phyloP scores from a whole-genome alignment of 192 early-diverging fungal genomes.

The Thoreauomyces humboldtii region DNA sequence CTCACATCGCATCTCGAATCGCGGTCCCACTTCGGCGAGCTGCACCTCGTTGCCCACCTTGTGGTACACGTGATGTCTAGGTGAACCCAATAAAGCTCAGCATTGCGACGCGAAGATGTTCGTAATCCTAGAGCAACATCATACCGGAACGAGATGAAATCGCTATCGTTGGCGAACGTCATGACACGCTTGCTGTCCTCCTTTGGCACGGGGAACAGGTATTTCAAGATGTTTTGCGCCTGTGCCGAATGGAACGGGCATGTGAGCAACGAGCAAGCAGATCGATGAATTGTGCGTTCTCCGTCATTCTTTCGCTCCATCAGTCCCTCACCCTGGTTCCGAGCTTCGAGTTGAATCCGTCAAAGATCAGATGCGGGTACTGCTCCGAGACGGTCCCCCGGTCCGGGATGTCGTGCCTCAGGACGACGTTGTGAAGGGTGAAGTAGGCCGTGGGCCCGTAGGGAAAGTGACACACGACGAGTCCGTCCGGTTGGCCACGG shows the following conservation, averaged over 20 bases:
- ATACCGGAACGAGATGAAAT: slow-evolving; percentile 92
- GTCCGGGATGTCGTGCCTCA: slow-evolving; percentile 96
- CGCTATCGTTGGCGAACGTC: slow-evolving; percentile 94
- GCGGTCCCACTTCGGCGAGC: slow-evolving; percentile 94
- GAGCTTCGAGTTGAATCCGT: slow-evolving; percentile 88
- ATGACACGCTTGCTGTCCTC: slow-evolving; percentile 93
- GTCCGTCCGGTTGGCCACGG: slow-evolving; percentile 93
- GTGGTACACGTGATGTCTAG: slow-evolving; percentile 93
- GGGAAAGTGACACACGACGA: slow-evolving; percentile 93
- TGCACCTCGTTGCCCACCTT: slow-evolving; percentile 90
- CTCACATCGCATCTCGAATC: slow-evolving; percentile 94
- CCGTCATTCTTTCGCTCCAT: too few relatives aligned
- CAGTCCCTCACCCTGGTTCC: slow-evolving; percentile 73
- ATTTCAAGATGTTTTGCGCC: slow-evolving; percentile 87
- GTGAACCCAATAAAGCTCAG: too few relatives aligned
- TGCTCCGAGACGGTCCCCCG: slow-evolving; percentile 96
- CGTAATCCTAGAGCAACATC: neutral
- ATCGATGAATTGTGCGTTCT: too few relatives aligned
- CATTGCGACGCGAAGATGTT: neutral
- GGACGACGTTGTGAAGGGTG: slow-evolving; percentile 94
- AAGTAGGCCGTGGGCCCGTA: slow-evolving; percentile 98
- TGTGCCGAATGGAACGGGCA: too few relatives aligned
- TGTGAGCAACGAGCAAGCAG: too few relatives aligned
- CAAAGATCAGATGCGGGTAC: slow-evolving; percentile 94
- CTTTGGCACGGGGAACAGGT: slow-evolving; percentile 97